Base-by-base conservation (phyloP, 495 filamentous ascomycete genomes). In the Aspergillus kassunensis region DNA sequence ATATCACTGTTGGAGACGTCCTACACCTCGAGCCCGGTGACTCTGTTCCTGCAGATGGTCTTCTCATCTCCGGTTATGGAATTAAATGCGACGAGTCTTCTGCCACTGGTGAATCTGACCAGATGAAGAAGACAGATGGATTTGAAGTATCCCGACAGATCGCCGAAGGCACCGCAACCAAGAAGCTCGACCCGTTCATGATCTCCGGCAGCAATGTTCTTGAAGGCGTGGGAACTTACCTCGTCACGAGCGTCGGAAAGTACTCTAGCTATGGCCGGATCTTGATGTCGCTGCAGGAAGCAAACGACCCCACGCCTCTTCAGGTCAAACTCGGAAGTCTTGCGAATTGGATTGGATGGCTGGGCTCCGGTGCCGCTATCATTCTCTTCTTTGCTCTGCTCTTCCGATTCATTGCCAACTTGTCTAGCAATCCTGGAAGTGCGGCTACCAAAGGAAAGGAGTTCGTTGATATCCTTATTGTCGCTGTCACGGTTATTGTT, bases 21-120 rank as follows among this genome's bases (percentile, higher is more conserved):
- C 67, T 90, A 25, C 83, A 86, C 50, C 66, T 90, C 0, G 87
- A 89, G 47, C 85, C 87, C 30, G 87, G 87, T 35, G 86, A 91
- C 58, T 71, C 89, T 20, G 76, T 90, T 21, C 72, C 75, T 21
- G 78, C 78, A 29, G 83, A 87, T 62, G 84, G 83, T 24, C 69
- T 86, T 35, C 63, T 82, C 7, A 72, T 86, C 55, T 81, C 79
- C 13, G 83, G 80, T 40, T 79, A 85, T 58, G 81, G 80, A 44
- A 74, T 79, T 51, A 82, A 84, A 65, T 87, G 83, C 57, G 83
- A 87, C 54, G 83, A 87, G 56, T 86, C 83, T 11, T 85, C 81
- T 13, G 82, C 83, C 4, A 86, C 84, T 29, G 84, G 84, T 25
- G 84, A 87, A 67, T 86, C 84, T 0, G 82, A 87, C 59, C 73